Base-by-base conservation (phyloP, 1,139 yeast species). In the Debaryomycetaceae sp. region DNA sequence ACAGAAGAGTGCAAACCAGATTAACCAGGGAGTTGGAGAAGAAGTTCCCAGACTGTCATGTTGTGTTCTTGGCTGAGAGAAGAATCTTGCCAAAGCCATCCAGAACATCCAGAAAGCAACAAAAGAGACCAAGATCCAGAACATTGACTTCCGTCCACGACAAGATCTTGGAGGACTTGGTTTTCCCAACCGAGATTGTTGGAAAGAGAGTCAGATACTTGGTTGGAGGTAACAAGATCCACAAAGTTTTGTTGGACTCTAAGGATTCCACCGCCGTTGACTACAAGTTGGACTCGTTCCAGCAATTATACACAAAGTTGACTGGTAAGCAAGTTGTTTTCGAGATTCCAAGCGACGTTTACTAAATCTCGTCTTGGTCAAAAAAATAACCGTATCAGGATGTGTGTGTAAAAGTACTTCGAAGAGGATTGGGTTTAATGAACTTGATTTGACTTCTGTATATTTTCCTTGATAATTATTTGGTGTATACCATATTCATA, bases 91-190 rank as follows among this genome's bases (percentile, higher is more conserved):
- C 98, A 81, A 91, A 90, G 85, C 89, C 89, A 69, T 85, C 89
- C 63, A 85, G 87, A 68, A 86, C 91, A 80, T 83, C 97, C 55
- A 87, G 91, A 83, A 87, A 85, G 76, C 80, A 77, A 66, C 99
- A 93, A 83, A 91, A 93, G 93, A 93, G 99, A 85, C 99, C 99
- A 76, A 88, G 97, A 83, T 91, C 98, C 67, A 90, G 99, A 87
- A 93, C 99, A 68, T 85, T 93, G 77, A 85, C 97, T 66, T 90
- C 98, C 69, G 99, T 93, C 63, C 99, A 93, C 78, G 98, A 93
- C 81, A 89, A 90, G 78, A 81, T 93, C 79, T 89, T 93, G 76
- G 99, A 93, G 79, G 99, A 93, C 79, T 84, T 93, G 72, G 99
- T 95, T 62, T 93, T 87, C 97, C 99, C 99, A 77, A 91, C 98